These are phyloP conservation scores for Cladophialophora psammophila DNA, from an alignment of 2,329 filamentous ascomycete species.

Conservation along the genomic window DNA sequence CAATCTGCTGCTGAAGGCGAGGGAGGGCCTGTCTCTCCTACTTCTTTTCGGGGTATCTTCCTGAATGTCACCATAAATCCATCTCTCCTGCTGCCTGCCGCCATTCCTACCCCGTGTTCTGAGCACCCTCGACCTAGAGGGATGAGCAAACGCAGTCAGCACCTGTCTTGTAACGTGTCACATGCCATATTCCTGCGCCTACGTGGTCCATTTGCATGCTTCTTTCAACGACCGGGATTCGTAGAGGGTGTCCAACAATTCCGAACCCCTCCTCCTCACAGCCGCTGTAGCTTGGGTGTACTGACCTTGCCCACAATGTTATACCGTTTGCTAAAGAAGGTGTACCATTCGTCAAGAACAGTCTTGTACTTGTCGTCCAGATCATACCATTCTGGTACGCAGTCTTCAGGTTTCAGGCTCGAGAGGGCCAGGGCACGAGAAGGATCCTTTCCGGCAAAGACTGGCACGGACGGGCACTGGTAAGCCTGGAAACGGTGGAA, in stretches of 20 bases:
- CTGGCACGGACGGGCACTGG: conserved; percentile 56
- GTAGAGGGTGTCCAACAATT: not conserved
- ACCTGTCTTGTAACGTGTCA: not conserved
- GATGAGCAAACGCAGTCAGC: conserved; percentile 16
- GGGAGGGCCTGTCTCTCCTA: not conserved
- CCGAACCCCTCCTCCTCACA: conserved; percentile 17
- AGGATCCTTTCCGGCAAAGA: conserved; percentile 94
- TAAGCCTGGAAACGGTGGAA: not conserved
- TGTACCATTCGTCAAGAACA: conserved; percentile 88
- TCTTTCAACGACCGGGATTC: no score
- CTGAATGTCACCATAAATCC: conserved; percentile 2
- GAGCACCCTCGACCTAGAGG: conserved; percentile 37
- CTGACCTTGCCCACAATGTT: conserved; percentile 69
- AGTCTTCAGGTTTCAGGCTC: conserved; percentile 85
- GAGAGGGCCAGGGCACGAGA: conserved; percentile 89
- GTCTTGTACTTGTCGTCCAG: conserved; percentile 84
- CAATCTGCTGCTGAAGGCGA: not conserved
- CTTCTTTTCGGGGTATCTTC: not conserved
- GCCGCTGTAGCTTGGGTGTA: conserved; percentile 22
- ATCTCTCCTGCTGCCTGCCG: conserved; percentile 1
- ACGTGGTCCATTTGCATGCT: no score
- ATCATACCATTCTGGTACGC: conserved; percentile 80
- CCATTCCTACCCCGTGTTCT: conserved; percentile 30
- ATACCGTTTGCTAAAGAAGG: conserved; percentile 96
- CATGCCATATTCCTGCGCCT: not conserved